Evolutionary conservation across 2,329 filamentous ascomycete genomes (phyloP).

Genomic region (Claviceps digitariae): DNA sequence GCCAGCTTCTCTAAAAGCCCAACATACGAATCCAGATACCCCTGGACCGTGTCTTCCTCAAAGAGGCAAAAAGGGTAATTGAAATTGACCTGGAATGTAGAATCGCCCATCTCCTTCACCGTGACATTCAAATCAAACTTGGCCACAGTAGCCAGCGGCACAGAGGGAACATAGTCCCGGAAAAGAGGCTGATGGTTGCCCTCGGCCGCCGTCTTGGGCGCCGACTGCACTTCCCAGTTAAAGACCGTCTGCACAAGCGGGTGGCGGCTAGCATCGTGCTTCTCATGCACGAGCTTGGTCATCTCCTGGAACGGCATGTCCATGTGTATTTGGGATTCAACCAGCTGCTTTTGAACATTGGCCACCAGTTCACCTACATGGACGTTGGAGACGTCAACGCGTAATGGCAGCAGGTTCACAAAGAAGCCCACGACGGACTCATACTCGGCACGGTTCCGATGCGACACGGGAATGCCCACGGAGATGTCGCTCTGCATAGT

Average conservation of each 20-base stretch:
- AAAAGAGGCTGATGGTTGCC: neutral
- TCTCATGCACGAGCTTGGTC: neutral
- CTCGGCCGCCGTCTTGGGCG: too few relatives aligned
- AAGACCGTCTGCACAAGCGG: constrained; percentile 1
- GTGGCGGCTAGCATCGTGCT: neutral
- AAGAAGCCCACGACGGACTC: constrained; percentile 1
- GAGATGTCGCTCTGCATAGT: neutral
- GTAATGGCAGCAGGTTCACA: neutral
- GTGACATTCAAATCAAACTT: constrained; percentile 1
- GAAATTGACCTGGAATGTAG: neutral
- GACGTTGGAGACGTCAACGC: neutral
- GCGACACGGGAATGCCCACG: neutral
- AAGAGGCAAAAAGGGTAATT: neutral
- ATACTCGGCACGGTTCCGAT: neutral
- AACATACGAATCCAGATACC: neutral
- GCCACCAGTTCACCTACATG: neutral
- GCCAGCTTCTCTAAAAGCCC: neutral
- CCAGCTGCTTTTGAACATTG: neutral
- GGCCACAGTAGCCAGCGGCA: neutral
- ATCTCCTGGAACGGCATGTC: constrained; percentile 2
- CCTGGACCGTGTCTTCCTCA: neutral
- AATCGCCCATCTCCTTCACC: neutral
- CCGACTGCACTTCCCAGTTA: neutral
- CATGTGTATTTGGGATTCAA: neutral
- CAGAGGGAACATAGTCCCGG: neutral